phyloP scores from a whole-genome alignment of 148 eudicot genomes.

The Rhododendron williamsianum region DNA sequence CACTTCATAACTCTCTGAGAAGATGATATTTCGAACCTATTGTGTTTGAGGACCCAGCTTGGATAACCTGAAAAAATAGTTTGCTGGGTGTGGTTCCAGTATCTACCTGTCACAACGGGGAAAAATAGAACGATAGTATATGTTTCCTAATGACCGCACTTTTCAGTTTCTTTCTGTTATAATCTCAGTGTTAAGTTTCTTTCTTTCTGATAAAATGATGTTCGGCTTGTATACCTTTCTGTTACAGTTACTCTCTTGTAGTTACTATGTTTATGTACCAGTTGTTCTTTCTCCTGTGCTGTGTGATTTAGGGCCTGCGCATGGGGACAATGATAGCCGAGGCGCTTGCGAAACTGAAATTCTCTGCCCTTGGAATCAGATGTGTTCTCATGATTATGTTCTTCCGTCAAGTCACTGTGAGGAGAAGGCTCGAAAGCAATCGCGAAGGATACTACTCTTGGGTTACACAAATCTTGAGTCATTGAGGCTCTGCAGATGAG shows the following conservation, averaged over 20 bases:
- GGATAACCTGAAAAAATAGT: not conserved
- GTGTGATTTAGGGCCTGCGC: conserved; percentile 8
- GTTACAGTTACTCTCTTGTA: not conserved
- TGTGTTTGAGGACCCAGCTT: not conserved
- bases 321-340: conserved; percentile 1
- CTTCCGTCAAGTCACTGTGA: not conserved
- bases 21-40: not conserved
- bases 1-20: not conserved
- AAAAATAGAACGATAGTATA: not conserved
- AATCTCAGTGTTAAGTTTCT: not conserved
- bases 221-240: not conserved
- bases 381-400: not conserved
- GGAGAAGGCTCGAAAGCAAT: not conserved
- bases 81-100: not conserved
- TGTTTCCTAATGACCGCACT: not conserved
- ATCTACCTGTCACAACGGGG: not conserved
- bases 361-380: not conserved
- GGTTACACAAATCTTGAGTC: not conserved
- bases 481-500: not conserved
- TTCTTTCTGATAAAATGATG: not conserved
- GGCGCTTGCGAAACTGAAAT: not conserved
- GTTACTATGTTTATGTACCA: not conserved
- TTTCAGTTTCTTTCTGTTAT: not conserved
- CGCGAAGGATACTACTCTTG: not conserved
- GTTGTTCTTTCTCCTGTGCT: not conserved